Evolutionary conservation across 1,284 basidiomycete genomes (phyloP), one percentile per base, ranked within the genome.

Genomic region (Ceratobasidium sp.): DNA sequence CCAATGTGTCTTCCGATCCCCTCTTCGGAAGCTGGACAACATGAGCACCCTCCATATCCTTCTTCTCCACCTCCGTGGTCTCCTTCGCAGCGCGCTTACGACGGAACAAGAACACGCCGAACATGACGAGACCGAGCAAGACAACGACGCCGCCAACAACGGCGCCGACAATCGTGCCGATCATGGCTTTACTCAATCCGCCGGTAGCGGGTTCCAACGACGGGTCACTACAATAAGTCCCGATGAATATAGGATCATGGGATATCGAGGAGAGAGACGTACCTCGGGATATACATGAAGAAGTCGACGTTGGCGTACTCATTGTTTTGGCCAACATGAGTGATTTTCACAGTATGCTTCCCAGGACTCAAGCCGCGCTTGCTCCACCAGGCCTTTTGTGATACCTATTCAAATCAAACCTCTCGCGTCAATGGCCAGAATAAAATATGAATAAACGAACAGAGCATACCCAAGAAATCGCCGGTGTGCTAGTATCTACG

Each of bases 271-370:
- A 33, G 20, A 52, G 15, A 13, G 1, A 61, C 70, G 4, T 28
- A 64, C 70, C 70, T 46, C 4, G 70, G 70, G 23, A 40, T 48
- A 26, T 75, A 66, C 73, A 42, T 57, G 50, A 75, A 75, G 26
- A 75, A 75, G 42, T 75, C 73, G 12, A 75, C n/a, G 62, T 48
- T 75, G 33, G 42, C 61, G 28, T 75, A 66, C 10, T 20, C 20
- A 15, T 62, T 23, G n/a, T 9, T 46, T 13, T 1, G 3, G 7
- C 52, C 73, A 40, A 42, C 61, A n/a, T 75, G 73, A 1, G 61
- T 65, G 33, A 75, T 40, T 6, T 6, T 66, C 10, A 75, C 50
- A 4, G 23, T 28, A 23, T 75, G 73, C 17, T 50, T 17, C 10
- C 62, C 62, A 38, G 40, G 38, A n/a, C 3, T 42, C 61, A 75